These are phyloP conservation scores for Borovskyia barvae DNA, from an alignment of 208 protist species.

Conservation along the genomic window DNA sequence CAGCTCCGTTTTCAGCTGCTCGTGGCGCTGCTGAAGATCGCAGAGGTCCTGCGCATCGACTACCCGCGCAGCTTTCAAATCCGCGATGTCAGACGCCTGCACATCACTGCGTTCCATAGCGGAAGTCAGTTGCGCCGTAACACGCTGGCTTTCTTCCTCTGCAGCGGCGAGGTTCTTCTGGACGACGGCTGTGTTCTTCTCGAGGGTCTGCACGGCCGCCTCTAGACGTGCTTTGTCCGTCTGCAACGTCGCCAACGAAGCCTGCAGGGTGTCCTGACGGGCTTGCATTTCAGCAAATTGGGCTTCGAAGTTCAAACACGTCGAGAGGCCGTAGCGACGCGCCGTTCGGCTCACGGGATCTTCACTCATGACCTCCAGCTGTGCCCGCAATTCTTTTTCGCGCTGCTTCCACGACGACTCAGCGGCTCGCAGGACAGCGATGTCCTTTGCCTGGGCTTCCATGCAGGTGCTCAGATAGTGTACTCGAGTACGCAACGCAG, in stretches of 20 bases:
- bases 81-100: neutral
- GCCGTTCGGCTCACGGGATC: constrained; percentile 71
- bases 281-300: constrained; percentile 40
- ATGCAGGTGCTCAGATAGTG: constrained; percentile 30
- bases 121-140: constrained; percentile 2
- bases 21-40: constrained; percentile 10
- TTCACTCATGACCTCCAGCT: constrained; percentile 56
- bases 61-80: constrained; percentile 1
- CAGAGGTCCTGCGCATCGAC: neutral
- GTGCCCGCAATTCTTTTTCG: constrained; percentile 47
- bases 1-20: constrained; percentile 13
- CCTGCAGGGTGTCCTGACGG: constrained; percentile 9
- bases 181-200: neutral
- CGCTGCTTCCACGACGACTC: constrained; percentile 53
- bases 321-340: constrained; percentile 68
- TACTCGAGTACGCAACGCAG: constrained; percentile 23
- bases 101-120: neutral
- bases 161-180: neutral
- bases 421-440: constrained; percentile 34
- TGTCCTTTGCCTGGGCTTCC: constrained; percentile 35
- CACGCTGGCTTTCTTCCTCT: constrained; percentile 1
- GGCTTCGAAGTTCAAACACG: constrained; percentile 47
- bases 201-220: neutral
- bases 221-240: constrained; percentile 8
- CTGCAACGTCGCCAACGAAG: neutral